Percentiles rank a stretch among this genome's conserved stretches.
Conservation (phyloP, 148 eudicot genomes). For the Limonium bicolor region DNA sequence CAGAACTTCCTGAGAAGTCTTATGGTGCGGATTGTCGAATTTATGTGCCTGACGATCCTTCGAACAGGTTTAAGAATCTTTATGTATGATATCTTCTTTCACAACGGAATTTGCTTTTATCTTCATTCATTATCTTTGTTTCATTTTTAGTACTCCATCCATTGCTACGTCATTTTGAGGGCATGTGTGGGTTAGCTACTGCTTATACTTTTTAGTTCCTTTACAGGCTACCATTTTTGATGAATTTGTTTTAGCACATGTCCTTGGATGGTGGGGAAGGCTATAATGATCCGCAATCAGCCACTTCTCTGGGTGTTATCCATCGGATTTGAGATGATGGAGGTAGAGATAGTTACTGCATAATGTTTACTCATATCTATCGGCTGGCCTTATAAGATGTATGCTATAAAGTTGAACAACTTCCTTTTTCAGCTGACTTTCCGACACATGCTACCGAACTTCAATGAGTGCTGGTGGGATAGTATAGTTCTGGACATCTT, state of each 20-base stretch:
- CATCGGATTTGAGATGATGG: conserved; percentile 93
- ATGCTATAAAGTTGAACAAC: not conserved
- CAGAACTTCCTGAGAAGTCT: conserved; percentile 97
- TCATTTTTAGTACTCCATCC: not conserved
- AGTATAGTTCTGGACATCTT: conserved; percentile 89
- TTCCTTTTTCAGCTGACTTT: conserved; percentile 63
- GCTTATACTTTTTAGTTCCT: conserved; percentile 12
- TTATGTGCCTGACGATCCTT: conserved; percentile 68
- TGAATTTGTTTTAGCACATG: conserved; percentile 85
- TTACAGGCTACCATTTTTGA: conserved; percentile 84
- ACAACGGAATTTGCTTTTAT: conserved; percentile 9
- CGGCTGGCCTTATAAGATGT: not conserved
- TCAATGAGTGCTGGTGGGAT: conserved; percentile 99
- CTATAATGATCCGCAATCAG: conserved; percentile 98
- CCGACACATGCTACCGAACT: conserved; percentile 98
- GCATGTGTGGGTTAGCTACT: too few species aligned
- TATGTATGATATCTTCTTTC: conserved; percentile 89
- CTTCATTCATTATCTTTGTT: not conserved
- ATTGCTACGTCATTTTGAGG: too few species aligned
- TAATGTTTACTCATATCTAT: not conserved
- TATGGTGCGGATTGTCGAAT: conserved; percentile 94
- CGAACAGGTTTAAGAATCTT: conserved; percentile 96
- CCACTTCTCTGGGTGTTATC: conserved; percentile 96
- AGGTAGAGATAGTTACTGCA: conserved; percentile 26
- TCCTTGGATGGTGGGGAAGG: conserved; percentile 99